Percentiles rank a stretch among this genome's conserved stretches.
Conservation (phyloP, 257 asterid species). For the Nicotiana tomentosiformis region DNA sequence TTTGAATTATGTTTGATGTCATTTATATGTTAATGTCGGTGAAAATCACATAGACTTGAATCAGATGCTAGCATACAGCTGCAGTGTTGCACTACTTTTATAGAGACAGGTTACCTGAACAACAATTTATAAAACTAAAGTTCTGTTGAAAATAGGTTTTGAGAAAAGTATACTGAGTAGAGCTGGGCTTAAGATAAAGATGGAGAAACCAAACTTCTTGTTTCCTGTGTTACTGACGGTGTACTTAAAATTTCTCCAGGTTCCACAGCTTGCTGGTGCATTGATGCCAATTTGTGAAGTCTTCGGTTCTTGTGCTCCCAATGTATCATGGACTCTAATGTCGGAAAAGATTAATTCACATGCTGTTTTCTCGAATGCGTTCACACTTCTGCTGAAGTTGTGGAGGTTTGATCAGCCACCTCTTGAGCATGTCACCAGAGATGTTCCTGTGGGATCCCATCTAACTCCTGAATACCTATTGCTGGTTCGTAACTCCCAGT, state of each 20-base stretch:
- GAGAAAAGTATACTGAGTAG: neutral
- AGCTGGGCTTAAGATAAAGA: neutral
- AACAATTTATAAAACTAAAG: neutral
- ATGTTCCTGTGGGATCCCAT: conserved; percentile 68
- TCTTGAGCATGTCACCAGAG: conserved; percentile 65
- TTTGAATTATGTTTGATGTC: conserved; percentile 7
- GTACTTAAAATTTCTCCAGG: conserved; percentile 36
- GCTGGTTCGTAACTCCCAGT: conserved; percentile 64
- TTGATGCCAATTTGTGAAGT: conserved; percentile 95
- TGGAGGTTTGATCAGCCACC: conserved; percentile 98
- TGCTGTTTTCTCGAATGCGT: conserved; percentile 88
- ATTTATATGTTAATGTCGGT: neutral
- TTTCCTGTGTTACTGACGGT: conserved; percentile 2
- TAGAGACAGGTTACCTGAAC: neutral
- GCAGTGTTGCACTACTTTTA: neutral
- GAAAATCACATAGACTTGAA: neutral
- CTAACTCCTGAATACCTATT: conserved; percentile 86
- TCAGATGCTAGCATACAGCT: neutral
- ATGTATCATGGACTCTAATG: conserved; percentile 60
- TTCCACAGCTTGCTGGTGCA: conserved; percentile 95
- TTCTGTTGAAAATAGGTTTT: neutral
- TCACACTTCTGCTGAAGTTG: conserved; percentile 74
- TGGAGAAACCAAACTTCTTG: neutral
- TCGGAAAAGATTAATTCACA: conserved; percentile 75
- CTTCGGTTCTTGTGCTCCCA: conserved; percentile 89